Evolutionary conservation across 140 eudicot genomes (phyloP).

Genomic region (Flaveria floridana): DNA sequence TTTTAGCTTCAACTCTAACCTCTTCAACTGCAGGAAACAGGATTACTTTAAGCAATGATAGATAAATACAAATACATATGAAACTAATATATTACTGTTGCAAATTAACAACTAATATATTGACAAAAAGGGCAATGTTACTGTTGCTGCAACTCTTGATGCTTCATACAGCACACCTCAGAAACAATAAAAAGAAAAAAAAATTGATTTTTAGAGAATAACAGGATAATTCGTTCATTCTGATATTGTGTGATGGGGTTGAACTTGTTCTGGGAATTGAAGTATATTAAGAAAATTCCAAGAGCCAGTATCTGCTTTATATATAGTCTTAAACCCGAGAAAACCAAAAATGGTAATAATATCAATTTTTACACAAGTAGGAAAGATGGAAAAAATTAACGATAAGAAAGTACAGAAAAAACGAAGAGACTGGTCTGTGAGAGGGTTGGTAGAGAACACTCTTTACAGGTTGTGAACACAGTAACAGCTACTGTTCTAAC

Average conservation of each 20-base stretch:
- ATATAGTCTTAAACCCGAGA: too few species aligned
- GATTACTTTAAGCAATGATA: background rate
- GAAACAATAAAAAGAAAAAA: background rate
- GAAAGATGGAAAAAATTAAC: too few species aligned
- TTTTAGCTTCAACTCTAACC: slow-evolving; percentile 89
- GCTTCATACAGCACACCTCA: background rate
- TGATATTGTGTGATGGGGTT: background rate
- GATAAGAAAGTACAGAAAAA: too few species aligned
- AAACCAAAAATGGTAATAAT: too few species aligned
- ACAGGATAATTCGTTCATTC: background rate
- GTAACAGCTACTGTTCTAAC: too few species aligned
- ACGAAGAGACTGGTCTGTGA: background rate
- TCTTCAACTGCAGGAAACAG: slow-evolving; percentile 56
- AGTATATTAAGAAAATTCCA: background rate
- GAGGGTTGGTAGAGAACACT: too few species aligned
- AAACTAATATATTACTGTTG: background rate
- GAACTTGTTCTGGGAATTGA: background rate
- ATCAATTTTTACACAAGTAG: too few species aligned
- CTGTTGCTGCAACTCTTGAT: background rate
- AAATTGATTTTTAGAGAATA: background rate
- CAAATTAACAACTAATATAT: slow-evolving; percentile 2
- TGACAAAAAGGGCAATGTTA: background rate
- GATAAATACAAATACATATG: background rate
- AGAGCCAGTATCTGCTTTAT: background rate
- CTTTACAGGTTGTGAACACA: too few species aligned